Conservation (phyloP, 176 grass and related monocot genomes). For the Cenchrus purpureus region DNA sequence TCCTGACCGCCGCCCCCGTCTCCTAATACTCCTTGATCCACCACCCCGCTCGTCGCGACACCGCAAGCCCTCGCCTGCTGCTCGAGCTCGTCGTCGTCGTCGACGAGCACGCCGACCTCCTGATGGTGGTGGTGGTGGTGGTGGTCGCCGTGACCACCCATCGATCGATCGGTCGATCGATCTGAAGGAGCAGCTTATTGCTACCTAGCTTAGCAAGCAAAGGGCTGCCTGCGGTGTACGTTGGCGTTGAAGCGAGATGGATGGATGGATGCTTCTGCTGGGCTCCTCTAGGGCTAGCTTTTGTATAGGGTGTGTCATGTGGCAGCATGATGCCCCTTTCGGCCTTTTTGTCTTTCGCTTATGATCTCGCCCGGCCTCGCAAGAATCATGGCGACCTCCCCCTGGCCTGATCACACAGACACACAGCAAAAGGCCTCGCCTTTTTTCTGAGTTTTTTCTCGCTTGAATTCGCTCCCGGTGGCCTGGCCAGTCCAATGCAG, state of each 20-base stretch:
- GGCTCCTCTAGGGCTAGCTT: conserved; percentile 58
- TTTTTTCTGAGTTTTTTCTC: conserved; percentile 38
- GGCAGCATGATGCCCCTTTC: conserved; percentile 73
- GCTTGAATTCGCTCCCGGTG: conserved; percentile 24
- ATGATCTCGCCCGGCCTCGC: conserved; percentile 68
- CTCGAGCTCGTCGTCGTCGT: conserved; percentile 55
- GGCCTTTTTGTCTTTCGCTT: conserved; percentile 84
- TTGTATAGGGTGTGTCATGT: conserved; percentile 74
- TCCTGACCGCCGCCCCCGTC: conserved; percentile 14
- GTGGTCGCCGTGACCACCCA: conserved; percentile 49
- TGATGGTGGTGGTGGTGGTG: conserved; percentile 40
- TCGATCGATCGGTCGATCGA: conserved; percentile 34
- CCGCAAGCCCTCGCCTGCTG: conserved; percentile 37
- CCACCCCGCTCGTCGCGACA: conserved; percentile 44
- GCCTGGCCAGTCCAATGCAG: not conserved
- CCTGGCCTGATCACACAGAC: conserved; percentile 31
- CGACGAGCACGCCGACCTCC: conserved; percentile 44
- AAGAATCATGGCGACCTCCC: conserved; percentile 63
- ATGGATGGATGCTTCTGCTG: conserved; percentile 48
- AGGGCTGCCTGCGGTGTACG: not conserved
- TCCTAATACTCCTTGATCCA: conserved; percentile 38
- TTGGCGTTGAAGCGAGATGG: conserved; percentile 43
- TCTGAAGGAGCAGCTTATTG: not conserved
- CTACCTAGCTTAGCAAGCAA: not conserved
- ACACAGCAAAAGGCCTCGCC: conserved; percentile 39